Evolutionary conservation across 192 early-diverging fungal genomes (phyloP), one percentile per base, ranked within the genome.

Genomic region (Dispira simplex): DNA sequence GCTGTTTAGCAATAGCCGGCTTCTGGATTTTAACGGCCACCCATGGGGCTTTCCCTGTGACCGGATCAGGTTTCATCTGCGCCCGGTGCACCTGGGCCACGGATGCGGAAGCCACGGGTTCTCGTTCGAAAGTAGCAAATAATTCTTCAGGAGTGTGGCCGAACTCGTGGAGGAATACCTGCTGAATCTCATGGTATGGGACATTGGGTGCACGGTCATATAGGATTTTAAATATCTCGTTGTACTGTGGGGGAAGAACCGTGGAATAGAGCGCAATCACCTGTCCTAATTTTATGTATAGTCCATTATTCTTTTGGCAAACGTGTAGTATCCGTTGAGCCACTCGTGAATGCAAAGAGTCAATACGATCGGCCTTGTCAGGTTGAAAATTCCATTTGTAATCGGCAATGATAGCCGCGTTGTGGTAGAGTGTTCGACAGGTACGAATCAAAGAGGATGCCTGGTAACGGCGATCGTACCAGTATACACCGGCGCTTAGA

Each of bases 21-120:
- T 94, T 97, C 64, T 97, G 94, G 6, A 97, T 76, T 75, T 97
- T 97, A 27, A 97, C 90, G 0, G 94, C 94, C 8, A 97, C 91
- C 0, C 63, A 55, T 16, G 66, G 65, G 2, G 46, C 46, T 11
- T 80, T 79, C 46, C 80, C 79, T 39, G n/a, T 76, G 73, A 10
- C 91, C 69, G 20, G 69, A 63, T 18, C 70, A 71, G 0, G 60
- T 67, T 62, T 65, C 5, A 73, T 21, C 21, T 14, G 79, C 2
- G 89, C 90, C n/a, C 78, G 80, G 64, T 97, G 94, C 8, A 97
- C 94, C 66, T 95, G 92, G 0, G 92, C 94, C 55, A 97, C 90
- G n/a, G 91, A 94, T 0, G 94, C 94, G 9, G 87, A 86, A 0
- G 91, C 94, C 13, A 91, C 71, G 10, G 94, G 86, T 13, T 69